A percentile compares a stretch with the other conserved stretches of the same genome.
Evolutionary conservation across 306 rosid species (phyloP).

Genomic region (Phaseolus lunatus): DNA sequence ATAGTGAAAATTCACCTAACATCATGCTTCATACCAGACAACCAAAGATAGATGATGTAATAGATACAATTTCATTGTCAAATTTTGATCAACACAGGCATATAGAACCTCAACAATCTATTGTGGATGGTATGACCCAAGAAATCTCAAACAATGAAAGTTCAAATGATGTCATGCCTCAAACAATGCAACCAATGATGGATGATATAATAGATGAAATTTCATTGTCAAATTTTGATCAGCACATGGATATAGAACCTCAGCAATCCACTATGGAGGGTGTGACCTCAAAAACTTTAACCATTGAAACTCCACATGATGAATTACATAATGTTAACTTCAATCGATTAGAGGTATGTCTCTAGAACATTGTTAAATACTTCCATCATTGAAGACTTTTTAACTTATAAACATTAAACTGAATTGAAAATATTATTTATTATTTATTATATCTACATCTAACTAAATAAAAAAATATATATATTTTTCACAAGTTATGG

Average conservation of each 20-base stretch:
- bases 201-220: constrained; percentile 39
- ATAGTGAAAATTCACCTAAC: constrained; percentile 19
- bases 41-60: constrained; percentile 25
- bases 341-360: constrained; percentile 52
- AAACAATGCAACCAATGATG: constrained; percentile 18
- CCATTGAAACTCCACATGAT: constrained; percentile 34
- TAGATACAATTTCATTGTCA: constrained; percentile 43
- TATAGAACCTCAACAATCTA: constrained; percentile 17
- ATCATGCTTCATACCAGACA: constrained; percentile 14
- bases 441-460: background rate
- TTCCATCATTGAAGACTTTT: background rate
- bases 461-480: background rate
- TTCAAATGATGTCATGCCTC: constrained; percentile 5
- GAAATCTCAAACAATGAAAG: constrained; percentile 1
- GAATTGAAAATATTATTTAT: background rate
- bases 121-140: constrained; percentile 25
- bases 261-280: constrained; percentile 33
- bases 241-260: constrained; percentile 9
- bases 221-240: constrained; percentile 41
- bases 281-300: background rate
- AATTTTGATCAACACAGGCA: constrained; percentile 32
- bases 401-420: background rate
- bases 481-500: background rate
- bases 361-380: background rate
- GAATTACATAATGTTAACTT: constrained; percentile 37